Percentiles rank a stretch among this genome's conserved stretches.
phyloP scores from a whole-genome alignment of 805 yeast genomes.

The Cyberlindnera suaveolens region DNA sequence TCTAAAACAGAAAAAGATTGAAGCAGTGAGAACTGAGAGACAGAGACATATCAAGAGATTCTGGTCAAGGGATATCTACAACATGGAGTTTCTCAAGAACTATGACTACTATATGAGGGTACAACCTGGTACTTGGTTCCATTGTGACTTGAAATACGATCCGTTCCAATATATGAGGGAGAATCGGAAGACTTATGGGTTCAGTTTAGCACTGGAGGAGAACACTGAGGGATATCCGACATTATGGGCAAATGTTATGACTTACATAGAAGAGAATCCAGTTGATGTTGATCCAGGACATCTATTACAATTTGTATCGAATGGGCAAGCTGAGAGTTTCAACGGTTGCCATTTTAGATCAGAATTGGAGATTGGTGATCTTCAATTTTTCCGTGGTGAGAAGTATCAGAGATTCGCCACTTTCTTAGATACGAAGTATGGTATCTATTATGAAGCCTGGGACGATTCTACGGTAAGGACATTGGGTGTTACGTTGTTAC shows the following conservation, averaged over 20 bases:
- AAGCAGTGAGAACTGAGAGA: conserved; percentile 47
- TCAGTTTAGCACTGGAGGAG: conserved; percentile 59
- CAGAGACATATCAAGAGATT: conserved; percentile 53
- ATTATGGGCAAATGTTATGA: conserved; percentile 67
- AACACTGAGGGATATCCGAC: conserved; percentile 65
- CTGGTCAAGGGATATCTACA: conserved; percentile 41
- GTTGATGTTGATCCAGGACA: conserved; percentile 53
- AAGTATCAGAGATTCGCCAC: conserved; percentile 65
- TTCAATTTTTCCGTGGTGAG: conserved; percentile 67
- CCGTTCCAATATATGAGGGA: conserved; percentile 44
- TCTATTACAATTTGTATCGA: conserved; percentile 64
- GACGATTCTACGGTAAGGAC: conserved; percentile 89
- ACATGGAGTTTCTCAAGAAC: conserved; percentile 34
- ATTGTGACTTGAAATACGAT: conserved; percentile 43
- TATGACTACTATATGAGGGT: conserved; percentile 49
- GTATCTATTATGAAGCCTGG: conserved; percentile 87
- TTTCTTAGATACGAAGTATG: conserved; percentile 63
- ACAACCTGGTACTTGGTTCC: conserved; percentile 38
- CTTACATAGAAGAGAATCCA: conserved; percentile 56
- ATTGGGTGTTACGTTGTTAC: conserved; percentile 68
- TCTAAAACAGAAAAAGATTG: conserved; percentile 36
- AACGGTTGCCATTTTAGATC: conserved; percentile 89
- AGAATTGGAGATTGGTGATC: conserved; percentile 73
- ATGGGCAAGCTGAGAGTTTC: conserved; percentile 63
- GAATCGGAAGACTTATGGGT: conserved; percentile 54